Percentiles rank a stretch among this genome's conserved stretches.
These are phyloP conservation scores for Aristolochia fimbriata DNA, from an alignment of 164 flowering plant species.

Conservation along the genomic window DNA sequence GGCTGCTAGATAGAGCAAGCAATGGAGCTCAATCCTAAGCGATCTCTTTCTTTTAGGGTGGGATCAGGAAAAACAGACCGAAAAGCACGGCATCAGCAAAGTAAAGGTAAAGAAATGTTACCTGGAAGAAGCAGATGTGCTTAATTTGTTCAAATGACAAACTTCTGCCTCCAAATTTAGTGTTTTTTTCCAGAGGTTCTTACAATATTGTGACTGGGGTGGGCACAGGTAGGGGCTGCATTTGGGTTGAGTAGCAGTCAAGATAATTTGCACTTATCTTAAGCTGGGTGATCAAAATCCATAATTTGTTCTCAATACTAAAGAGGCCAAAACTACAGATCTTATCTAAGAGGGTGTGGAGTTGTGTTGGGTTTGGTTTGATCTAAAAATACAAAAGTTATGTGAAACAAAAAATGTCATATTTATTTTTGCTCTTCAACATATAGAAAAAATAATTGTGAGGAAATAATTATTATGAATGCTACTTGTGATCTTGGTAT, in stretches of 20 bases:
- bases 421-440: too few species aligned
- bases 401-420: too few species aligned
- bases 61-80: slow-evolving; percentile 38
- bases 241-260: too few species aligned
- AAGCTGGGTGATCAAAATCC: too few species aligned
- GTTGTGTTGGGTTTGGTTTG: too few species aligned
- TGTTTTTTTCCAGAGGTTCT: background rate
- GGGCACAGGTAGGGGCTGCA: background rate
- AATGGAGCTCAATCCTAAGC: slow-evolving; percentile 37
- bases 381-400: too few species aligned
- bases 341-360: too few species aligned
- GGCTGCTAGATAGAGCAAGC: slow-evolving; percentile 8
- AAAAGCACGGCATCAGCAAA: slow-evolving; percentile 10
- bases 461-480: too few species aligned
- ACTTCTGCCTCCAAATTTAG: background rate
- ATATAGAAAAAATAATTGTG: too few species aligned
- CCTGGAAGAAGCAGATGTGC: background rate
- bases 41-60: slow-evolving; percentile 27
- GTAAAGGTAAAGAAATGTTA: slow-evolving; percentile 25
- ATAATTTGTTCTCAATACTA: too few species aligned
- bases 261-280: background rate
- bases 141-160: background rate
- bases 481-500: too few species aligned
- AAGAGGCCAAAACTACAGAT: too few species aligned
- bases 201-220: background rate